A percentile compares a stretch with the other conserved stretches of the same genome.
Conservation (phyloP, 495 filamentous ascomycete species). For the Tuber umbilicatum region DNA sequence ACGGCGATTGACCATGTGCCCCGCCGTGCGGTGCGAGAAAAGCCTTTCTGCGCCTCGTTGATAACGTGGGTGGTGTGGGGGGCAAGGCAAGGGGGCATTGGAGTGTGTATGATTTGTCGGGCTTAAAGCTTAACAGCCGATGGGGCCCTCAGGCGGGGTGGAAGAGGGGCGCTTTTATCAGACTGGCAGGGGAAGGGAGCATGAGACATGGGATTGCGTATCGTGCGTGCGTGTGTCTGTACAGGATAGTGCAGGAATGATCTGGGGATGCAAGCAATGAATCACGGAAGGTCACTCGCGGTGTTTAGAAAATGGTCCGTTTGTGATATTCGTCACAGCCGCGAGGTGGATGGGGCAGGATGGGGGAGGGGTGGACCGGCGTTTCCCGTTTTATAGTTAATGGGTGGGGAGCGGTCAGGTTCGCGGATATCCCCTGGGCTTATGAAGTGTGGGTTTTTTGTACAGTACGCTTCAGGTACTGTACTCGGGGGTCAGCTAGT, state of each 20-base stretch:
- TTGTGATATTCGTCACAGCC: background rate
- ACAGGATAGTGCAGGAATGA: too few species aligned
- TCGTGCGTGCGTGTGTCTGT: background rate
- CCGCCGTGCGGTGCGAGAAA: background rate
- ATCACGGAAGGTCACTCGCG: background rate
- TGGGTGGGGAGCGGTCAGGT: background rate
- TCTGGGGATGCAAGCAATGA: background rate
- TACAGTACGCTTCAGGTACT: background rate
- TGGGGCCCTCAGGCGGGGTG: background rate
- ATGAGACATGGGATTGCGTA: background rate
- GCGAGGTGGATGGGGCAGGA: background rate
- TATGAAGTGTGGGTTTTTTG: background rate
- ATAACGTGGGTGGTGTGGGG: background rate
- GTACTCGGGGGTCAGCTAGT: background rate
- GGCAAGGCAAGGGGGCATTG: too few species aligned
- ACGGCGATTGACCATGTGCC: background rate
- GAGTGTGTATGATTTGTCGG: background rate
- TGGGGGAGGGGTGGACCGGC: background rate
- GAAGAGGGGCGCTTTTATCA: background rate
- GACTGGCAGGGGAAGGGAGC: background rate
- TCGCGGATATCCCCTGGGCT: background rate
- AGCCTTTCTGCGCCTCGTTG: background rate
- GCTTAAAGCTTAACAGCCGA: background rate
- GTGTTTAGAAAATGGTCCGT: background rate
- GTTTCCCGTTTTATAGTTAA: background rate